Conservation (phyloP, 208 protist genomes). For the Leishmania amazonensis region DNA sequence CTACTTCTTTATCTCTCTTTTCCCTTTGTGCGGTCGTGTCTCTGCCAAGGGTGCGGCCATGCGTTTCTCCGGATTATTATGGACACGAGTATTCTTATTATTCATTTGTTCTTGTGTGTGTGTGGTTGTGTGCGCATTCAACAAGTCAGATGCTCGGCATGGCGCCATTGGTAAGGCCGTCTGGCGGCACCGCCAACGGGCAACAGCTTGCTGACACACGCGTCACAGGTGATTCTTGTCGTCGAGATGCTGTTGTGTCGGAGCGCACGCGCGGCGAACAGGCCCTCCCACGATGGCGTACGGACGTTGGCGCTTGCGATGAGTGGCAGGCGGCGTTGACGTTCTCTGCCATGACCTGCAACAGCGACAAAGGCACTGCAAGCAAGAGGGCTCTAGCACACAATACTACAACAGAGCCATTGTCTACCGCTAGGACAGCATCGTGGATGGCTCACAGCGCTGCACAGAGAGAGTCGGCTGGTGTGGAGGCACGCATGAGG, state of each 20-base stretch:
- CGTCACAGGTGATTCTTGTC: not conserved
- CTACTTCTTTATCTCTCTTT: not conserved
- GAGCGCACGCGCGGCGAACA: not conserved
- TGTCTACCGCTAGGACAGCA: not conserved
- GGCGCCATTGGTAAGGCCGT: not conserved
- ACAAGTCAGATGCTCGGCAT: not conserved
- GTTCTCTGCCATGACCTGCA: not conserved
- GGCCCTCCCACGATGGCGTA: not conserved
- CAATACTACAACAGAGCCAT: not conserved
- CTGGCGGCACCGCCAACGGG: not conserved
- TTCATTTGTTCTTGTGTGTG: not conserved
- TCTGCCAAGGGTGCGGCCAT: too few relatives aligned
- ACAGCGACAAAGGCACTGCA: not conserved
- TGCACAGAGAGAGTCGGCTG: conserved; percentile 2
- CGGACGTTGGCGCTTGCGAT: not conserved
- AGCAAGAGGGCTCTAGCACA: not conserved
- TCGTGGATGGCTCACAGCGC: not conserved
- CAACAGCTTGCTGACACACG: not conserved
- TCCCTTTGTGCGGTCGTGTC: not conserved
- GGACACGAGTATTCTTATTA: not conserved
- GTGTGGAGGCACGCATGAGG: conserved; percentile 3
- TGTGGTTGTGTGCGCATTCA: not conserved
- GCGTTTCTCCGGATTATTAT: too few relatives aligned
- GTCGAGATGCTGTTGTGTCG: not conserved
- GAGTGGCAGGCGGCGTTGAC: not conserved